A percentile compares a stretch with the other conserved stretches of the same genome.
phyloP scores from a whole-genome alignment of 2,329 filamentous ascomycete genomes.

The Colletotrichum limetticola region DNA sequence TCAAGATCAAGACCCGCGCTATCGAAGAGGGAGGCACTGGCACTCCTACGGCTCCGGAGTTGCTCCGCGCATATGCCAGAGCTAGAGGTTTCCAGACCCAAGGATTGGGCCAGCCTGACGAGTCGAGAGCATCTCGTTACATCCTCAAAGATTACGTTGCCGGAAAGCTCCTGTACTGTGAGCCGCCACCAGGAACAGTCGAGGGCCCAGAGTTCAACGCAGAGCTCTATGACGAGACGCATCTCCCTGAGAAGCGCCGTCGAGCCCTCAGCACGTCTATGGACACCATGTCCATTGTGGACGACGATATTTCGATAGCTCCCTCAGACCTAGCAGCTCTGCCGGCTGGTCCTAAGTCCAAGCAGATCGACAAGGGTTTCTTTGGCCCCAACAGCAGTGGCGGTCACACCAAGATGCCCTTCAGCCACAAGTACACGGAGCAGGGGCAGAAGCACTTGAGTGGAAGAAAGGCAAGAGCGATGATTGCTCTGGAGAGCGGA shows the following conservation, averaged over 20 bases:
- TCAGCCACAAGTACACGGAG: constrained; percentile 89
- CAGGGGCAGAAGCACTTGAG: constrained; percentile 83
- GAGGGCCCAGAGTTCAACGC: constrained; percentile 84
- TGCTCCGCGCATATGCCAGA: constrained; percentile 86
- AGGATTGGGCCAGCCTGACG: constrained; percentile 90
- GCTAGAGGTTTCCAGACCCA: constrained; percentile 92
- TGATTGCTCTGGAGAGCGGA: constrained; percentile 86
- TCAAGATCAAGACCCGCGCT: constrained; percentile 84
- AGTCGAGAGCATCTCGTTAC: constrained; percentile 88
- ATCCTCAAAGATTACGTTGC: constrained; percentile 98
- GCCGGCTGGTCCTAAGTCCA: constrained; percentile 77
- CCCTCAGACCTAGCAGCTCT: constrained; percentile 61
- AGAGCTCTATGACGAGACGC: constrained; percentile 85
- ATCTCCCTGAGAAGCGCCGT: constrained; percentile 85
- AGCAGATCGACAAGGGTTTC: constrained; percentile 87
- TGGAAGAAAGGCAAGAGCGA: constrained; percentile 83
- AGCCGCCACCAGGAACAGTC: constrained; percentile 81
- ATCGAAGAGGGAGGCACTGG: constrained; percentile 94
- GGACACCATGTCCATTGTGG: constrained; percentile 56
- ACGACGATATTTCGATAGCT: constrained; percentile 45
- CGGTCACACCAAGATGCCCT: constrained; percentile 80
- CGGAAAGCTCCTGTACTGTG: constrained; percentile 92
- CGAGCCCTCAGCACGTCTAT: constrained; percentile 67
- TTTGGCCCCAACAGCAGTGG: constrained; percentile 73
- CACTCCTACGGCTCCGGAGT: constrained; percentile 82